phyloP scores from a whole-genome alignment of 2,329 filamentous ascomycete species.

The Colletotrichum horii region DNA sequence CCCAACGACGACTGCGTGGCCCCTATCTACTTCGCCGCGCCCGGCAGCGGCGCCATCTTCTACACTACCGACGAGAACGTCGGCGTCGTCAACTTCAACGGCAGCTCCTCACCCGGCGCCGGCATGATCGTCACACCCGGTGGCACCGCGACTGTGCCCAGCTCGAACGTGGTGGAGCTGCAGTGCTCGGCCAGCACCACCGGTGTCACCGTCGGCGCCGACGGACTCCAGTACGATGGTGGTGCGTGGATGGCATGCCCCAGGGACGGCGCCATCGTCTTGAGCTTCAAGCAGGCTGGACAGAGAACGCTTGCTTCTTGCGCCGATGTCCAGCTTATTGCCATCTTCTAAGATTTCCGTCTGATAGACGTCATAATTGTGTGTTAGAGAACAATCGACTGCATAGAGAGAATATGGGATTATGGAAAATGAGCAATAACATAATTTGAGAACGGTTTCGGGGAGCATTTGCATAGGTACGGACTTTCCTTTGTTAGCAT shows the following conservation, averaged over 20 bases:
- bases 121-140: neutral
- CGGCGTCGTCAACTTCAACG: neutral
- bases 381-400: neutral
- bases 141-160: neutral
- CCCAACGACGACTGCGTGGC: neutral
- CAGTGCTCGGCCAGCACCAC: neutral
- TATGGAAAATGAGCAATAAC: neutral
- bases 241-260: neutral
- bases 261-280: neutral
- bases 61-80: neutral
- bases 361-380: too few relatives aligned
- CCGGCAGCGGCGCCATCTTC: neutral
- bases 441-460: too few relatives aligned
- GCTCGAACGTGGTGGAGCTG: neutral
- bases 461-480: neutral
- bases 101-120: neutral
- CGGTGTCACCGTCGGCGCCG: neutral
- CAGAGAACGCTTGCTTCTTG: neutral
- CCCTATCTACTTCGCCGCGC: neutral
- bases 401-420: neutral
- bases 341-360: neutral
- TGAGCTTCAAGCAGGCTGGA: constrained; percentile 1
- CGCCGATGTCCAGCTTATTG: neutral
- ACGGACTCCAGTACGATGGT: neutral
- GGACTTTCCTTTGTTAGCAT: neutral